Evolutionary conservation across 805 yeast genomes (phyloP), one percentile per base, ranked within the genome.

Genomic region (Candida endomychidarum): DNA sequence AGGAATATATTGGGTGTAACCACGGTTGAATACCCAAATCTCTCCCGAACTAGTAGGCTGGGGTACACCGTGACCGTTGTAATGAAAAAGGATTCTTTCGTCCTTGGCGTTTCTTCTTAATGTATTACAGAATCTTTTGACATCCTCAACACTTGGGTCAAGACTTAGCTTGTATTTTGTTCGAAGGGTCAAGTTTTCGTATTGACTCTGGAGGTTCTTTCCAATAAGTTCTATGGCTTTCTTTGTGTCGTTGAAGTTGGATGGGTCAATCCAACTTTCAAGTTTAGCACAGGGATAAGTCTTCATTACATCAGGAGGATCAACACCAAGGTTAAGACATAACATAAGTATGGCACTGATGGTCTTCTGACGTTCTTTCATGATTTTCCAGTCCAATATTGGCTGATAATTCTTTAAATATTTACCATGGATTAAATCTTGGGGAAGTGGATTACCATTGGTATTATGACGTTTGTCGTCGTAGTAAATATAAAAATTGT

Each of bases 31-130:
- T 8, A 93, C 98, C 99, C 99, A 93, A 19, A 93, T 87, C 57
- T 93, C 99, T 17, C 99, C 99, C 33, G 90, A 80, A 24, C 88
- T 81, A 0, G 99, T 93, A 0, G 99, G 98, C 53, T 88, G 88
- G 0, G 99, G 99, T 1, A 93, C 99, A 17, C 99, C 99, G 57
- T 93, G 99, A 5, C 99, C 99, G 53, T 93, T 93, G 60, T 93
- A 93, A 59, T 93, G 98, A 60, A 93, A 91, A 39, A 93, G 60
- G 8, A 91, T 85, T 44, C 99, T 73, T 58, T 91, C 98, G 46
- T 91, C 97, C 55, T 90, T 87, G 2, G 97, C 95, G 42, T 85
- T 84, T 41, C 97, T 74, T 50, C 99, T 72, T 44, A 93, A 66
- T 0, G 95, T 85, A 50, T 87, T 84, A 59, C 97, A 90, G 51